phyloP scores from a whole-genome alignment of 495 filamentous ascomycete genomes.

The Hypoxylon intermedium region DNA sequence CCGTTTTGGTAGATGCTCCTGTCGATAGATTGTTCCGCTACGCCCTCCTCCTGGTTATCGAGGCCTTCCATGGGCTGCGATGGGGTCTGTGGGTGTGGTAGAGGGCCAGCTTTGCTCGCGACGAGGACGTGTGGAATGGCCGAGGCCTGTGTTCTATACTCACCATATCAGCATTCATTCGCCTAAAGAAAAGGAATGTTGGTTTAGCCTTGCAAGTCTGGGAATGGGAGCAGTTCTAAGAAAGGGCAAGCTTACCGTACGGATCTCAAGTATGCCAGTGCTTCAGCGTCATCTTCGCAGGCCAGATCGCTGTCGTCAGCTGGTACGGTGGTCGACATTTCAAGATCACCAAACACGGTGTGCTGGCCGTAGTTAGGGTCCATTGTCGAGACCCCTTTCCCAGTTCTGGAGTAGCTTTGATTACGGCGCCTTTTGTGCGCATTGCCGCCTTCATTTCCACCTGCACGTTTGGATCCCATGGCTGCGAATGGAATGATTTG shows the following conservation, averaged over 20 bases:
- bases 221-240: slow-evolving; percentile 17
- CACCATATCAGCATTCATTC: slow-evolving; percentile 49
- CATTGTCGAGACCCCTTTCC: slow-evolving; percentile 38
- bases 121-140: slow-evolving; percentile 70
- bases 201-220: slow-evolving; percentile 34
- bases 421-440: slow-evolving; percentile 14
- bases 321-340: slow-evolving; percentile 50
- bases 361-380: slow-evolving; percentile 78
- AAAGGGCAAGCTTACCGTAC: slow-evolving; percentile 70
- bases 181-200: slow-evolving; percentile 26
- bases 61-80: slow-evolving; percentile 22
- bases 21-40: slow-evolving; percentile 42
- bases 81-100: slow-evolving; percentile 47
- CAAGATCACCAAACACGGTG: slow-evolving; percentile 77
- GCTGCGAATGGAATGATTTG: neutral
- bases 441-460: slow-evolving; percentile 32
- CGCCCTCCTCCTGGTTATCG: slow-evolving; percentile 35
- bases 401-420: neutral
- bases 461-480: slow-evolving; percentile 46
- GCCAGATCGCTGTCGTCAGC: slow-evolving; percentile 57
- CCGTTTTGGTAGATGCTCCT: slow-evolving; percentile 52
- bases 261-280: slow-evolving; percentile 76
- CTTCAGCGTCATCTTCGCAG: slow-evolving; percentile 66
- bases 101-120: slow-evolving; percentile 59
- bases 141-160: slow-evolving; percentile 73